These are phyloP conservation scores for Periconia digitata DNA, from an alignment of 2,329 filamentous ascomycete genomes.

Conservation along the genomic window DNA sequence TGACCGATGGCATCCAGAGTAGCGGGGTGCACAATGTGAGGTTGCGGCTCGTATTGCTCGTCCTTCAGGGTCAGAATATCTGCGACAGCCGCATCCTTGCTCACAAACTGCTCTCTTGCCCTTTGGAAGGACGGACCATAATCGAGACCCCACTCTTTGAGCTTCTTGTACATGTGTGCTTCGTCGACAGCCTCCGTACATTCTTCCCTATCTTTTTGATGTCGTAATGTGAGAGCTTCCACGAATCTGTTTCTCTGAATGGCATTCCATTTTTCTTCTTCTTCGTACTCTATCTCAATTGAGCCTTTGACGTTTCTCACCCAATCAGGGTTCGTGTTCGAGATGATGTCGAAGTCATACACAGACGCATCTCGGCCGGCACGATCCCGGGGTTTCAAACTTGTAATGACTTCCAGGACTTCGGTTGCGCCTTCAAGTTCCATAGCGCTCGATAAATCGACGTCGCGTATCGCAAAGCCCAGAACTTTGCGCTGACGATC, in stretches of 20 bases:
- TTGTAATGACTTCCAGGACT: not conserved
- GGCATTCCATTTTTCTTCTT: not conserved
- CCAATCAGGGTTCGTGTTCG: not conserved
- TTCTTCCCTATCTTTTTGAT: not conserved
- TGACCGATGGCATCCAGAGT: slow-evolving; percentile 1
- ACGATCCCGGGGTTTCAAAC: not conserved
- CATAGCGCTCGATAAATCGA: not conserved
- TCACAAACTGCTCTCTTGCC: not conserved
- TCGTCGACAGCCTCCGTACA: not conserved
- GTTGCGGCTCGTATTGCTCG: not conserved
- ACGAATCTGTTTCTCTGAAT: not conserved
- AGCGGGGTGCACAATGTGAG: slow-evolving; percentile 5
- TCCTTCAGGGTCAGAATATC: not conserved
- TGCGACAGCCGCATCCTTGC: not conserved
- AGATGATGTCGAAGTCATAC: not conserved
- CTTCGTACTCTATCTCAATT: not conserved
- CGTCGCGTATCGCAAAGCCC: not conserved
- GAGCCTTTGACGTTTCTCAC: not conserved
- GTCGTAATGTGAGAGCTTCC: not conserved
- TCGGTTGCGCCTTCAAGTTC: not conserved
- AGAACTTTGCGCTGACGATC: not conserved
- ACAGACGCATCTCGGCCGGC: not conserved
- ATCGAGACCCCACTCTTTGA: not conserved
- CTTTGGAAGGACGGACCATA: not conserved
- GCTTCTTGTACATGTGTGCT: not conserved